These are phyloP conservation scores for Agrocybe chaxingu DNA, from an alignment of 768 basidiomycete genomes.

Conservation along the genomic window DNA sequence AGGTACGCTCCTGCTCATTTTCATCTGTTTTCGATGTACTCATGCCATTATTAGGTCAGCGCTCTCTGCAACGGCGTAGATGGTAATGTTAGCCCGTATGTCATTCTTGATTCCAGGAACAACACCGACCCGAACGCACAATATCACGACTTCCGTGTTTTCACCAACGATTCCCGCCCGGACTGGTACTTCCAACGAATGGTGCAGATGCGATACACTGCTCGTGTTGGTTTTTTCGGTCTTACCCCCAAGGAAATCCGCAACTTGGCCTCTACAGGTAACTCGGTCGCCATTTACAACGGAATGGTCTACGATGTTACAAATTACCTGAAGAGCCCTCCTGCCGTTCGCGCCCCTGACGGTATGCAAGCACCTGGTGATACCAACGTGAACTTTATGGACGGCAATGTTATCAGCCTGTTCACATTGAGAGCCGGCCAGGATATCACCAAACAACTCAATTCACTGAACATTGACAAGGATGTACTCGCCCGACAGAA, in stretches of 20 bases:
- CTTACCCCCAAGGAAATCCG: slow-evolving; percentile 74
- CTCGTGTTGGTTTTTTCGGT: slow-evolving; percentile 86
- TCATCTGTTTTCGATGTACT: background rate
- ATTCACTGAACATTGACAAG: slow-evolving; percentile 58
- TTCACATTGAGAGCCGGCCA: slow-evolving; percentile 73
- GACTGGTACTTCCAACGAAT: slow-evolving; percentile 98
- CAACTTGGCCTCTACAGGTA: slow-evolving; percentile 60
- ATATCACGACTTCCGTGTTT: slow-evolving; percentile 96
- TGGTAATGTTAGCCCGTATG: slow-evolving; percentile 81
- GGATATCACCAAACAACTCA: slow-evolving; percentile 77
- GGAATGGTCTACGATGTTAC: slow-evolving; percentile 86
- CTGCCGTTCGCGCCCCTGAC: slow-evolving; percentile 46
- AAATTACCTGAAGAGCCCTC: slow-evolving; percentile 70
- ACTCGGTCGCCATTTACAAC: slow-evolving; percentile 83
- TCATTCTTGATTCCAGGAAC: slow-evolving; percentile 75
- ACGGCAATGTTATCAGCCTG: slow-evolving; percentile 60
- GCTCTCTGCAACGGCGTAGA: slow-evolving; percentile 87
- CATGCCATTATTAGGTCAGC: slow-evolving; percentile 55
- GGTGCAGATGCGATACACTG: slow-evolving; percentile 88
- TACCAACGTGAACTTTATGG: slow-evolving; percentile 65
- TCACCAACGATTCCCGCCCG: slow-evolving; percentile 84
- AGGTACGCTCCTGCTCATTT: slow-evolving; percentile 44
- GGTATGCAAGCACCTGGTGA: slow-evolving; percentile 40
- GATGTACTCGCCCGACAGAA: slow-evolving; percentile 69
- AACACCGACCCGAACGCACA: slow-evolving; percentile 68